Evolutionary conservation across 208 protist genomes (phyloP), one percentile per base, ranked within the genome.

Genomic region (Vickermania spadyakhi): DNA sequence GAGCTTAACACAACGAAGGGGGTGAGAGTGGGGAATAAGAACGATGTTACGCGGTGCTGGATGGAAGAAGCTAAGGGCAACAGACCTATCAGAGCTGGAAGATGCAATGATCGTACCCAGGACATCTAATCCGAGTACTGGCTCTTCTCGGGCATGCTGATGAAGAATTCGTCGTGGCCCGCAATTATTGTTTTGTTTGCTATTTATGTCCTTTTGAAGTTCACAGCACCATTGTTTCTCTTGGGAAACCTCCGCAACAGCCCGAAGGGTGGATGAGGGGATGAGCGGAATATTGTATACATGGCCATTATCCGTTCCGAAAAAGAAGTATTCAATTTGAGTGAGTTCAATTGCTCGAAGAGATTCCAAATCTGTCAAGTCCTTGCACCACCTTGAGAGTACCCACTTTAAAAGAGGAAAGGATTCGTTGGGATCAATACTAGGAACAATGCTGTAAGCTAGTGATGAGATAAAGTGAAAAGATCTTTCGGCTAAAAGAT

Each of bases 261-360:
- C 23, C 2, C 14, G 60, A 23, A 52, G 53, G 50, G 86, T 62
- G 52, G 78, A 64, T 5, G 81, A 72, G 0, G 86, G 86, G 29
- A 93, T 58, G 28, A 93, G 57, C 1, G 86, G 79, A 57, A 84
- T 62, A 7, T 75, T 57, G 25, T 80, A 81, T 1, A 86, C 57
- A 11, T 81, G 65, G 2, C 86, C 86, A 56, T 75, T 77, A 60
- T 83, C 72, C 0, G 81, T 87, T 2, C 86, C 86, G 0, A 65
- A 31, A 49, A 93, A 73, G 53, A 93, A 93, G 65, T 86, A 93
- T 70, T 93, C 86, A 7, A 93, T 66, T 55, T 93, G 86, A 25
- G 57, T 73, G 27, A 88, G 73, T 5, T 75, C 65, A 28, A 25
- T 53, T 22, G 74, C 31, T n/a, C 56, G 31, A 11, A 36, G 28